phyloP scores from a whole-genome alignment of 768 basidiomycete species.

The Amanita rimosa region DNA sequence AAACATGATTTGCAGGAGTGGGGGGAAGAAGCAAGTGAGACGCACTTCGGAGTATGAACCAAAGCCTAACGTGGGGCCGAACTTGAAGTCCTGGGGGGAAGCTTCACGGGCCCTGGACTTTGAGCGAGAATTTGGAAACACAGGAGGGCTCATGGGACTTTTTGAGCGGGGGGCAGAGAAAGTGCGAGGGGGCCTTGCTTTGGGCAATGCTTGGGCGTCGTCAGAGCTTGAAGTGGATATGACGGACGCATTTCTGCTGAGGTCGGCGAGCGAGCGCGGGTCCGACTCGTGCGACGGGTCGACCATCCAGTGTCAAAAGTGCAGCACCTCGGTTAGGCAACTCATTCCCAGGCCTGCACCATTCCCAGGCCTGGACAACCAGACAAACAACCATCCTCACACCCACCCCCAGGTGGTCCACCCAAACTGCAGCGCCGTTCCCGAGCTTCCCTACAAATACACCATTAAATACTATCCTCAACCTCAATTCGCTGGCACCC shows the following conservation, averaged over 20 bases:
- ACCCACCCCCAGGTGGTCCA: too few relatives aligned
- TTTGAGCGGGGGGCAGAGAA: conserved; percentile 56
- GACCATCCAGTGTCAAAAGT: conserved; percentile 21
- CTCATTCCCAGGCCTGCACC: neutral
- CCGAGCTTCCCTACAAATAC: neutral
- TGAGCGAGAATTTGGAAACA: conserved; percentile 25
- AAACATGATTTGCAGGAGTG: neutral
- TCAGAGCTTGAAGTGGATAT: conserved; percentile 57
- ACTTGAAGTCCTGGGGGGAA: conserved; percentile 56
- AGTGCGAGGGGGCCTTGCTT: conserved; percentile 45
- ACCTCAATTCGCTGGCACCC: conserved; percentile 13
- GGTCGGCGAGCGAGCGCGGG: conserved; percentile 35
- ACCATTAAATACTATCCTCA: neutral
- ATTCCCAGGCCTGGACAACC: neutral
- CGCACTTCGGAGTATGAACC: conserved; percentile 76
- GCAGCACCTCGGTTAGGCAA: neutral
- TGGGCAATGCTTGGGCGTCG: conserved; percentile 34
- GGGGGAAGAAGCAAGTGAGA: conserved; percentile 7
- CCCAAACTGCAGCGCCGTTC: neutral
- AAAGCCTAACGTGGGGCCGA: conserved; percentile 66
- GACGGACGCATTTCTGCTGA: conserved; percentile 69
- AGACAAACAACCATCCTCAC: too few relatives aligned
- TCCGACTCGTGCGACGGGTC: conserved; percentile 20
- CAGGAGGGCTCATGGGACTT: conserved; percentile 31
- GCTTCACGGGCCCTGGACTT: conserved; percentile 25